phyloP scores from a whole-genome alignment of 202 grass and related monocot species.

The Bolboschoenoplectus hybrid region DNA sequence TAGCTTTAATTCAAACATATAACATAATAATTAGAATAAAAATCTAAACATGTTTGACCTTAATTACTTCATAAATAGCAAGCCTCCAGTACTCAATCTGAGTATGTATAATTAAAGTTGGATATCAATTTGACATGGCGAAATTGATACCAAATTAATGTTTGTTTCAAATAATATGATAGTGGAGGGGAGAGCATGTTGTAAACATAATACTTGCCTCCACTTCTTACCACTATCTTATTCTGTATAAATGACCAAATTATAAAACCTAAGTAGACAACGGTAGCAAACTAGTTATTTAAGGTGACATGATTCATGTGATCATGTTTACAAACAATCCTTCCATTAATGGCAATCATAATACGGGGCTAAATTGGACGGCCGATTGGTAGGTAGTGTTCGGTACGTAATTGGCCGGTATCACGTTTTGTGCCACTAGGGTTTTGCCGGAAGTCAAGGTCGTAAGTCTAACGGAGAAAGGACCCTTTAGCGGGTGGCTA shows the following conservation, averaged over 20 bases:
- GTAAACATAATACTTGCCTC: constrained; percentile 30
- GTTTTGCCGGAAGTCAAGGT: constrained; percentile 55
- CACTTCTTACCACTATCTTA: constrained; percentile 41
- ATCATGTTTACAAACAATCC: constrained; percentile 1
- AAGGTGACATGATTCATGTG: background rate
- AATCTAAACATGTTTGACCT: background rate
- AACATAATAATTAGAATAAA: background rate
- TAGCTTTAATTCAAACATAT: background rate
- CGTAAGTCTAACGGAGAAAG: constrained; percentile 78
- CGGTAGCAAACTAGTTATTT: constrained; percentile 5
- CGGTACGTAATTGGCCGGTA: constrained; percentile 63
- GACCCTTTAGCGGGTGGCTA: constrained; percentile 40
- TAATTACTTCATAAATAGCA: constrained; percentile 6
- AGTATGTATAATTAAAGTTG: background rate
- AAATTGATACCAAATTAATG: background rate
- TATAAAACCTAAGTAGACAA: constrained; percentile 20
- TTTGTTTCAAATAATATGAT: constrained; percentile 22
- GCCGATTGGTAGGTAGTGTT: constrained; percentile 51
- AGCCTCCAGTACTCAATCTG: background rate
- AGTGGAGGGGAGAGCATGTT: constrained; percentile 39
- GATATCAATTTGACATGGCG: background rate
- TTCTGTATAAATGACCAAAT: constrained; percentile 26
- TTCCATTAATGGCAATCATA: background rate
- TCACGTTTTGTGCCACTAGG: constrained; percentile 67
- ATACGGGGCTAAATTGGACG: constrained; percentile 54